A percentile compares a stretch with the other conserved stretches of the same genome.
Evolutionary conservation across 495 filamentous ascomycete species (phyloP).

Genomic region (Penicillium parvum): DNA sequence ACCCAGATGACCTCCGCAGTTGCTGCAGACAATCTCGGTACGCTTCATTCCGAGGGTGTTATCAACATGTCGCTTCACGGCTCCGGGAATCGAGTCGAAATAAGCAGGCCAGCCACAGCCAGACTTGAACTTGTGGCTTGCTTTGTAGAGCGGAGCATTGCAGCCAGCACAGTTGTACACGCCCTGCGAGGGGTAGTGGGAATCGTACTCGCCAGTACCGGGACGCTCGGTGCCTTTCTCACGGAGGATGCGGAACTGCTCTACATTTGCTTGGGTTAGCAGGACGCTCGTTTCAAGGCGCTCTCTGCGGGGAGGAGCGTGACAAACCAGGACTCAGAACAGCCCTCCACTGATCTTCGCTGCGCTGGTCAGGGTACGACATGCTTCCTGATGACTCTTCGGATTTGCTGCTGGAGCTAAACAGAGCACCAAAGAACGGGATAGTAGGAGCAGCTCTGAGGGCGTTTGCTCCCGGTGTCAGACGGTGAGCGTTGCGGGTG

Average conservation of each 20-base stretch:
- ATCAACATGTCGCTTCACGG: conserved; percentile 77
- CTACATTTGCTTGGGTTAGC: conserved; percentile 40
- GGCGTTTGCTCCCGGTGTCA: conserved; percentile 31
- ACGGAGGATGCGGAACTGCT: conserved; percentile 91
- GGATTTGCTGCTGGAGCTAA: conserved; percentile 52
- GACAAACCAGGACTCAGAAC: conserved; percentile 68
- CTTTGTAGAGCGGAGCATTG: conserved; percentile 81
- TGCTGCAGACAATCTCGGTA: conserved; percentile 88
- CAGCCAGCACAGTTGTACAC: conserved; percentile 85
- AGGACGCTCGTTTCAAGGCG: neutral
- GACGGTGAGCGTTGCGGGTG: conserved; percentile 24
- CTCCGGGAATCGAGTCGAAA: conserved; percentile 87
- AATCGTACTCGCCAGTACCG: conserved; percentile 77
- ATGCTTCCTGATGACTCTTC: conserved; percentile 50
- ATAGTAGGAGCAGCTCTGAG: conserved; percentile 63
- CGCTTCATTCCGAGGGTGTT: conserved; percentile 73
- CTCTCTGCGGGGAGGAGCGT: neutral
- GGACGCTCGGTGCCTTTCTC: conserved; percentile 85
- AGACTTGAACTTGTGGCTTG: conserved; percentile 88
- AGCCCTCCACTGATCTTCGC: conserved; percentile 80
- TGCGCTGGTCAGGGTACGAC: conserved; percentile 77
- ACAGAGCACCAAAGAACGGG: conserved; percentile 76
- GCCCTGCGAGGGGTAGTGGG: conserved; percentile 69
- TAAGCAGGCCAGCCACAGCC: conserved; percentile 98
- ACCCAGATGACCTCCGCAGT: conserved; percentile 92